Evolutionary conservation across 2,329 filamentous ascomycete genomes (phyloP), one percentile per base, ranked within the genome.

Genomic region (Ceratocystis colombiana): DNA sequence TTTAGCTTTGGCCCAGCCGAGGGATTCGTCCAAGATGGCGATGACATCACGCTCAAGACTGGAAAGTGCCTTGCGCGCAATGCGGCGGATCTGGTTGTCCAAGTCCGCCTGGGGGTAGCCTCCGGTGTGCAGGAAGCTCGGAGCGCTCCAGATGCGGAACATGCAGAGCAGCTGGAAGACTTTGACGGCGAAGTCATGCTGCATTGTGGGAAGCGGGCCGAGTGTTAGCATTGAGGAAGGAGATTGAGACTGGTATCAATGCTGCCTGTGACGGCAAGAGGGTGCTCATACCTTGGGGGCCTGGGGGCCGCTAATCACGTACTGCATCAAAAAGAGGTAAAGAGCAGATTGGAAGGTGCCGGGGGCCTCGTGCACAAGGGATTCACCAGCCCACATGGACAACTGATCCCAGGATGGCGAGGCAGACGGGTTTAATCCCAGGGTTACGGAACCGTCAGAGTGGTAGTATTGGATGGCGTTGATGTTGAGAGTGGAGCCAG

Each of bases 101-200:
- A 77, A 30, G n/a, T 61, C 48, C 10, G 64, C 57, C 45, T 68
- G 64, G 20, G 45, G 61, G n/a, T 62, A 15, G 30, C 62, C 64
- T 66, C 75, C 75, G 25, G 73, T 73, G 69, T 75, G 79, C 70
- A 73, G 75, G 68, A 81, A 79, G 0, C 73, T 73, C 5, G 73
- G 72, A 20, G 77, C 76, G 66, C 76, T 77, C 78, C 77, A 81
- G 68, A 81, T 79, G 68, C 74, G 76, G 71, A 80, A 81, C 74
- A 80, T 78, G 72, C 78, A 80, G 69, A 77, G 78, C 73, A 81
- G 76, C 63, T 74, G 74, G 68, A 79, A 76, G 46, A 80, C 77
- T 68, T 77, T 76, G 59, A 71, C 72, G 17, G 79, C 75, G 33
- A 80, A 73, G 33, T 74, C 72, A 68, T 76, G 73, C 78, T 79